Evolutionary conservation across 164 flowering plant species (phyloP), one percentile per base, ranked within the genome.

Genomic region (Vitis rotundifolia): DNA sequence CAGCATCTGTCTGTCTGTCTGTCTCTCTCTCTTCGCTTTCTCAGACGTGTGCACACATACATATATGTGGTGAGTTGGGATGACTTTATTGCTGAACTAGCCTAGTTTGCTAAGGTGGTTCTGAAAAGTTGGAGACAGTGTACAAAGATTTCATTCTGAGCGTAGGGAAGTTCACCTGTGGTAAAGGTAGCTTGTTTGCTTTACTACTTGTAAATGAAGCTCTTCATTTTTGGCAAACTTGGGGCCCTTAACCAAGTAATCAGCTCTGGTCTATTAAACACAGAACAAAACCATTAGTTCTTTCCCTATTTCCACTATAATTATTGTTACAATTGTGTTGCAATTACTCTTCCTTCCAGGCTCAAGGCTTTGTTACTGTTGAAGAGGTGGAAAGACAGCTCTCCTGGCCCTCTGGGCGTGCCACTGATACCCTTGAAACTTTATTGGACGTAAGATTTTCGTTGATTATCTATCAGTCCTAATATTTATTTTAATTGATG

Each of bases 331-430:
- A 49, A 44, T 63, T 19, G 22, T 19, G 22, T 19, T 63, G 66
- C 53, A 63, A 31, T 44, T 31, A 11, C 29, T 55, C 9, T 22
- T 53, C 52, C 44, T 15, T 53, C 67, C 74, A 92, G 98, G 97
- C 80, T 70, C 92, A 91, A 68, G 98, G 98, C 26, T 94, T 81
- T 81, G 97, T 89, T 71, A 94, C 97, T 1, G 95, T 91, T 29
- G 87, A 86, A 31, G 97, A 94, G 76, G 91, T 90, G 67, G 87
- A 89, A 75, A 82, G 79, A 68, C 87, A 82, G 59, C 82, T 92
- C 49, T 84, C 90, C 1, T 94, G 98, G 98, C 82, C 93, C 62
- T 78, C 91, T 37, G 98, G 97, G 12, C 97, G 97, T 68, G 97
- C 89, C 18, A 78, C 76, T 18, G 99, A 94, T 78, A 88, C 97